These are phyloP conservation scores for Linnemannia zychae DNA, from an alignment of 192 early-diverging fungal species.

Conservation along the genomic window DNA sequence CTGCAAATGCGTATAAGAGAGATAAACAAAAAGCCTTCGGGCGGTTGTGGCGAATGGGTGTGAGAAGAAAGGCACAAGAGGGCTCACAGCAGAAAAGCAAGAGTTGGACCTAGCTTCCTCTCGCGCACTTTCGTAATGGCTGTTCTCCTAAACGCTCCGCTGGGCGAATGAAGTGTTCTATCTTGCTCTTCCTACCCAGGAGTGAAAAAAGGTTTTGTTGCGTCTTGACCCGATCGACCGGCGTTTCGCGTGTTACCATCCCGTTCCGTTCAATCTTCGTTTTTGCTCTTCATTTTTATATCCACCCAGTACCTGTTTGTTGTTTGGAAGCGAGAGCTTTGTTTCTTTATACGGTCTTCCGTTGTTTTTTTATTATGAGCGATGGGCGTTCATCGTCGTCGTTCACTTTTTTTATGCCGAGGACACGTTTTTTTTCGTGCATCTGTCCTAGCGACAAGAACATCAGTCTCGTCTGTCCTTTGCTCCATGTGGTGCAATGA, in stretches of 20 bases:
- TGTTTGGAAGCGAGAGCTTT: conserved; percentile 5
- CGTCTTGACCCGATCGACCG: not conserved
- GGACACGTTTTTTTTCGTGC: not conserved
- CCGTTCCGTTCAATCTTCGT: conserved; percentile 12
- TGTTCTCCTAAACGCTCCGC: not conserved
- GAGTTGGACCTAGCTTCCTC: not conserved
- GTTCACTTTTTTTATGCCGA: too few species aligned
- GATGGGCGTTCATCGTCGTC: not conserved
- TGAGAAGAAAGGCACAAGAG: not conserved
- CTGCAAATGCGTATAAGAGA: not conserved
- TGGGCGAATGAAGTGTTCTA: not conserved
- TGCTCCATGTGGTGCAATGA: not conserved
- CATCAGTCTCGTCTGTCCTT: not conserved
- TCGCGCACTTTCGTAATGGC: conserved; percentile 2
- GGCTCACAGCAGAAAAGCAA: not conserved
- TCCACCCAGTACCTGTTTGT: not conserved
- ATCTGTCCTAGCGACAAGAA: not conserved
- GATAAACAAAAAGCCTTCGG: not conserved
- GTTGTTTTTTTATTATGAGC: conserved; percentile 3
- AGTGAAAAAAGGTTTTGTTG: not conserved
- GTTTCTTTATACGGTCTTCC: conserved; percentile 8
- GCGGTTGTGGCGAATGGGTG: not conserved
- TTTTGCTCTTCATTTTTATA: not conserved
- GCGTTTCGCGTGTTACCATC: conserved; percentile 6
- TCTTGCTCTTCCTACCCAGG: not conserved